A percentile compares a stretch with the other conserved stretches of the same genome.
Conservation (phyloP, 2,329 filamentous ascomycete genomes). For the Pezicula radicicola region DNA sequence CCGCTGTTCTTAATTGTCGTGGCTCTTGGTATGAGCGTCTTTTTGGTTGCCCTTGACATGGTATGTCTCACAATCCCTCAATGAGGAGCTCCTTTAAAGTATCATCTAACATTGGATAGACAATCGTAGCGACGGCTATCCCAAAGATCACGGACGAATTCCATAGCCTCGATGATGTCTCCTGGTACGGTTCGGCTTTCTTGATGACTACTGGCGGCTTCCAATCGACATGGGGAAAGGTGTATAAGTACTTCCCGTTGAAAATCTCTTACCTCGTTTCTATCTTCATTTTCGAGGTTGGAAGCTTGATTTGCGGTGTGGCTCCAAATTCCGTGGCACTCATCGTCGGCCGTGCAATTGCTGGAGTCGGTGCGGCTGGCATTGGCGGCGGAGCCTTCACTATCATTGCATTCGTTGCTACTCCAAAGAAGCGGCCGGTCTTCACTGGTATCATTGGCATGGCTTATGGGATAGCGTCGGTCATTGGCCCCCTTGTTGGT, state of each 20-base stretch:
- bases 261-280: slow-evolving; percentile 15
- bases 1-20: too few species aligned
- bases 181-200: slow-evolving; percentile 31
- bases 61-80: neutral
- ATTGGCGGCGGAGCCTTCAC: slow-evolving; percentile 34
- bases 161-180: slow-evolving; percentile 11
- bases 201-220: slow-evolving; percentile 34
- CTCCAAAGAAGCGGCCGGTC: slow-evolving; percentile 11
- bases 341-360: slow-evolving; percentile 26
- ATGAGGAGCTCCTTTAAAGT: neutral
- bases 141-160: slow-evolving; percentile 25
- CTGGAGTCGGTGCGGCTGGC: slow-evolving; percentile 19
- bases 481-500: slow-evolving; percentile 28
- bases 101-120: slow-evolving; percentile 26
- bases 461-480: slow-evolving; percentile 12
- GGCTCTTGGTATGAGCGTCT: neutral
- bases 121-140: slow-evolving; percentile 50
- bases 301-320: slow-evolving; percentile 22
- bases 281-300: slow-evolving; percentile 27
- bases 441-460: slow-evolving; percentile 22
- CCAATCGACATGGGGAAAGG: slow-evolving; percentile 11
- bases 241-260: slow-evolving; percentile 19
- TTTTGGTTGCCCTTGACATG: neutral
- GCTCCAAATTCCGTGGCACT: slow-evolving; percentile 21
- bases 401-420: slow-evolving; percentile 33